Evolutionary conservation across 2,329 filamentous ascomycete genomes (phyloP), one percentile per base, ranked within the genome.

Genomic region (Aspergillus brasiliensis): DNA sequence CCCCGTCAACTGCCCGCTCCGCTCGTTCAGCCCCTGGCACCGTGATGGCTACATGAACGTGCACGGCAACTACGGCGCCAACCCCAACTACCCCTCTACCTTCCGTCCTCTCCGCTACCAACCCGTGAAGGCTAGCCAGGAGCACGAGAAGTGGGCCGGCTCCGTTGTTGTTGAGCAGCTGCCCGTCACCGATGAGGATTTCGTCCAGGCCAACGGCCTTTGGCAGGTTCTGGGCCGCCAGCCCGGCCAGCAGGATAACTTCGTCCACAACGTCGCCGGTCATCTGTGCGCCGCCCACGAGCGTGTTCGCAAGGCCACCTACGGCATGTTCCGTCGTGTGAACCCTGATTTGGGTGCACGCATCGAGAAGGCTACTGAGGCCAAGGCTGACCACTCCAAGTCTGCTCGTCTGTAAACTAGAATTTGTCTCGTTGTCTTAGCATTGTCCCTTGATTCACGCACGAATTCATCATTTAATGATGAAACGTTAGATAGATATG

Each of bases 21-120:
- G 74, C 79, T 69, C 77, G 79, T 79, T 79, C 76, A 82, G 84
- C 81, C 82, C 89, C 64, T 90, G 87, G 81, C 88, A 91, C 73
- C 86, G 90, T 62, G 89, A 92, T 69, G 90, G 90, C 15, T 71
- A 74, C 60, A 92, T 91, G 88, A 84, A 87, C 1, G 85, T 86
- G 67, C 81, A 83, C 59, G 80, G 86, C 70, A 89, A 91, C 76
- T 85, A 87, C 67, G 85, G 85, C 55, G 78, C 82, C 3, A 82
- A 85, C 62, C 82, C 84, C 13, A 81, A 83, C 67, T 87, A 86
- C 71, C 79, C 74, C 13, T 77, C 77, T 21, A 76, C 69, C 46
- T 77, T 78, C 70, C 74, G 74, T 7, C 65, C 68, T 4, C 55
- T 79, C 58, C 66, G 66, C 13, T 75, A 75, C 69, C 73, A 74